Evolutionary conservation across 805 yeast species (phyloP).

Genomic region (Cyberlindnera bimundalis): DNA sequence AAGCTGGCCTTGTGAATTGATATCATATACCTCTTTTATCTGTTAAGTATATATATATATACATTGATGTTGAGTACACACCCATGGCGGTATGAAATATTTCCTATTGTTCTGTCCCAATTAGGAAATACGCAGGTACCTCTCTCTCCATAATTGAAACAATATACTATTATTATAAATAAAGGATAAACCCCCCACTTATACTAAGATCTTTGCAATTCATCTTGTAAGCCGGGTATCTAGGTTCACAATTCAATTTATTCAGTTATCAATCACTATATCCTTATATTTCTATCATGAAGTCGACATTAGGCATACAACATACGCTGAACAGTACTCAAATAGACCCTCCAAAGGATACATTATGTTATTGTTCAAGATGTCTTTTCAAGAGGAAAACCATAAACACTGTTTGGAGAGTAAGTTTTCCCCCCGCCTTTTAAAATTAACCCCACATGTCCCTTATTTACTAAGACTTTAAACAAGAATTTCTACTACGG

Average conservation of each 20-base stretch:
- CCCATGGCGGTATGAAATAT: no score
- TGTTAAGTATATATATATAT: background rate
- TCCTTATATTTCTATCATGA: no score
- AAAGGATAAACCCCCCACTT: no score
- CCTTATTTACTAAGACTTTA: background rate
- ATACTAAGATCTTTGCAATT: no score
- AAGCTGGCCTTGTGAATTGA: slow-evolving; percentile 31
- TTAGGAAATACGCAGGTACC: slow-evolving; percentile 12
- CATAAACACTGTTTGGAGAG: slow-evolving; percentile 12
- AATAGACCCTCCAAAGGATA: slow-evolving; percentile 14
- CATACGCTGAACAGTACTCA: slow-evolving; percentile 1
- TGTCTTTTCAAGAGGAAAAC: slow-evolving; percentile 18
- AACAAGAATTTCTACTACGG: slow-evolving; percentile 26
- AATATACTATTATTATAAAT: background rate
- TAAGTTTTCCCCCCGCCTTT: slow-evolving; percentile 8
- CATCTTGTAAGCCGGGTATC: no score
- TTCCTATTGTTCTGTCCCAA: slow-evolving; percentile 22
- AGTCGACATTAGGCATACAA: background rate
- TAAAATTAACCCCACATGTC: no score
- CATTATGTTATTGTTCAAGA: slow-evolving; percentile 21
- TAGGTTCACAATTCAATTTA: no score
- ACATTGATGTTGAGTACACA: no score
- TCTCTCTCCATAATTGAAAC: background rate
- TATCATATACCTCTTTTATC: background rate
- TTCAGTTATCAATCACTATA: no score